These are phyloP conservation scores for Aspergillus persii DNA, from an alignment of 2,329 filamentous ascomycete genomes.

Conservation along the genomic window DNA sequence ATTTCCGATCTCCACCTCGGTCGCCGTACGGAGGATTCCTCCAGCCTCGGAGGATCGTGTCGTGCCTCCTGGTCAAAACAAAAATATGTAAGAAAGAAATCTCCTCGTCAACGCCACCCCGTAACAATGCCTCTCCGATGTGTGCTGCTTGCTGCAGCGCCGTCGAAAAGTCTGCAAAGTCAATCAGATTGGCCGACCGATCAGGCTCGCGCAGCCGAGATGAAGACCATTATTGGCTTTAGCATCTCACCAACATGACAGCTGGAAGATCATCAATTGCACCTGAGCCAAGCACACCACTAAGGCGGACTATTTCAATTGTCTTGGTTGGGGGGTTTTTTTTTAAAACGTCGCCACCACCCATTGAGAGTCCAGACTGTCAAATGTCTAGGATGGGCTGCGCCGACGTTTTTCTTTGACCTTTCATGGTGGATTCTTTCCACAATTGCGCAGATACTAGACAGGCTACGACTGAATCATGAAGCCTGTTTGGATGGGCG, in stretches of 20 bases:
- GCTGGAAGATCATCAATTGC: background rate
- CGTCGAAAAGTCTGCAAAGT: background rate
- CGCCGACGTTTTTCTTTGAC: background rate
- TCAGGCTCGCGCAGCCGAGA: background rate
- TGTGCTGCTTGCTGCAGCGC: background rate
- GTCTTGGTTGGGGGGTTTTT: background rate
- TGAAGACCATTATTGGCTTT: background rate
- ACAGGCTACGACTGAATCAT: background rate
- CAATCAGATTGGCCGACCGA: background rate
- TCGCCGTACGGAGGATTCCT: background rate
- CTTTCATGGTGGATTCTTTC: background rate
- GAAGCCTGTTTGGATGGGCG: background rate
- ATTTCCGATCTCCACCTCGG: background rate
- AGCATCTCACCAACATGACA: background rate
- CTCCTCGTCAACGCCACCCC: background rate
- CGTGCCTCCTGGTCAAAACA: background rate
- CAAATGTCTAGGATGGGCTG: background rate
- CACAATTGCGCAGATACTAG: background rate
- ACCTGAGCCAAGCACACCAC: background rate
- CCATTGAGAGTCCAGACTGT: background rate
- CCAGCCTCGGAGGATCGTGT: background rate
- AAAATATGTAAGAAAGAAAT: no score
- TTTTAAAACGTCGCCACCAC: background rate
- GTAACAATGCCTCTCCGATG: background rate
- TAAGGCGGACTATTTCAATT: background rate